Percentiles rank a stretch among this genome's conserved stretches.
Evolutionary conservation across 768 basidiomycete species (phyloP).

Genomic region (Lepiota brunneoincarnata): DNA sequence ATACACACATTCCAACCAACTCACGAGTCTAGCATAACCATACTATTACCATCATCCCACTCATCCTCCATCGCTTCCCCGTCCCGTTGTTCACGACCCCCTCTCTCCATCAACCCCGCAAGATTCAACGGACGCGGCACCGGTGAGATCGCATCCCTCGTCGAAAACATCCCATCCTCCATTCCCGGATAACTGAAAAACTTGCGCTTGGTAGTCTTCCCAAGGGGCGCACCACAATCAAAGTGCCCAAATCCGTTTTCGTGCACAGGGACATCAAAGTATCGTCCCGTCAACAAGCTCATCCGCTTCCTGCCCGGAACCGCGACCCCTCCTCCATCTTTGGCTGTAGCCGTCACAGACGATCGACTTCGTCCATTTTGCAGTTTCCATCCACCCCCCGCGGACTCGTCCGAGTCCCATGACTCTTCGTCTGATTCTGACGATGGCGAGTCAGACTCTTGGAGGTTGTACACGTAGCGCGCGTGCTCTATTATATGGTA

Average conservation of each 20-base stretch:
- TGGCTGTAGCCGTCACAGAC: background rate
- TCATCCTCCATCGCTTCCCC: slow-evolving; percentile 17
- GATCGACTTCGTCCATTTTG: slow-evolving; percentile 18
- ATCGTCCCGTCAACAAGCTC: slow-evolving; percentile 65
- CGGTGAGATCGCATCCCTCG: slow-evolving; percentile 11
- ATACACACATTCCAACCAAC: background rate
- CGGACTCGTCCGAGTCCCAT: slow-evolving; percentile 52
- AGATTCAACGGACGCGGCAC: slow-evolving; percentile 13
- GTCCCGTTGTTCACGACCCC: slow-evolving; percentile 18
- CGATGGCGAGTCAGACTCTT: slow-evolving; percentile 41
- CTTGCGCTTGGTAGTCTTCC: slow-evolving; percentile 38
- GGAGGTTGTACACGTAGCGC: slow-evolving; percentile 60
- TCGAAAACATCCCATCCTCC: slow-evolving; percentile 18
- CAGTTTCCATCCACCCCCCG: slow-evolving; percentile 22
- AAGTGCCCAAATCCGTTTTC: slow-evolving; percentile 43
- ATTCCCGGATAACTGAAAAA: slow-evolving; percentile 54
- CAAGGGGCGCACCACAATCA: slow-evolving; percentile 28
- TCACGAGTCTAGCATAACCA: slow-evolving; percentile 17
- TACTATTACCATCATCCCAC: slow-evolving; percentile 17
- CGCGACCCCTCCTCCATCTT: background rate
- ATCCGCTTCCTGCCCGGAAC: slow-evolving; percentile 45
- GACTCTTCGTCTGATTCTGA: slow-evolving; percentile 37
- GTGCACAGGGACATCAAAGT: slow-evolving; percentile 46
- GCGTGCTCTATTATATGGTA: slow-evolving; percentile 56
- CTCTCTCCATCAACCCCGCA: slow-evolving; percentile 19